Base-by-base conservation (phyloP, 2,329 filamentous ascomycete genomes). In the Escovopsis weberi region DNA sequence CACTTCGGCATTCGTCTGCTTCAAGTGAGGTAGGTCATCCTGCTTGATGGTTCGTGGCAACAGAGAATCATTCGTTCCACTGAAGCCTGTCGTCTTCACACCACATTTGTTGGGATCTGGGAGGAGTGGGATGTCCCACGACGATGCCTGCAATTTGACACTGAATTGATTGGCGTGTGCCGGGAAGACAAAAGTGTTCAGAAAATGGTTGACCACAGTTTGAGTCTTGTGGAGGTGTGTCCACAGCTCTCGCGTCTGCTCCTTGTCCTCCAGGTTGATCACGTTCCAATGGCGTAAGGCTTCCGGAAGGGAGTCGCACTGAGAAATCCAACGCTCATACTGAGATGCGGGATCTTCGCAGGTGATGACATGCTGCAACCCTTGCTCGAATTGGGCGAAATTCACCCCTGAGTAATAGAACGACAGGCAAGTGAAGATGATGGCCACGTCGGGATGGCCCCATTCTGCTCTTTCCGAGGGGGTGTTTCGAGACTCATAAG, bases 31-130 rank as follows among this genome's bases (percentile, higher is more conserved):
- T 0, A 85, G 63, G 45, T 85, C 78, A 0, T 72, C 58, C 41
- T 85, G 79, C 18, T 61, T 55, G 18, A 85, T 75, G 8, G 37
- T 46, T n/a, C 76, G 55, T 0, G 81, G 81, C 0, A 85, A 57
- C 32, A 81, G 65, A 18, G 72, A 76, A 51, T 85, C 81, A 37
- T 82, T 85, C 0, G 82, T 85, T 0, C 81, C 81, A 7, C 75
- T 81, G 53, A 87, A 86, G 0, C 81, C 81, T 0, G 79, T 83
- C 0, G 78, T 81, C 2, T 68, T 37, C 1, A 52, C 46, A 7
- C 15, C 10, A 11, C 7, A n/a, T 12, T 28, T 28, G 7, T 12
- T 4, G 2, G 6, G 26, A 2, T 19, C 12, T 15, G 32, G n/a
- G 5, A 48, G 63, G 64, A 76, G 53, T 0, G 77, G 75, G 2